phyloP scores from a whole-genome alignment of 768 basidiomycete species.

The Kwoniella pini region DNA sequence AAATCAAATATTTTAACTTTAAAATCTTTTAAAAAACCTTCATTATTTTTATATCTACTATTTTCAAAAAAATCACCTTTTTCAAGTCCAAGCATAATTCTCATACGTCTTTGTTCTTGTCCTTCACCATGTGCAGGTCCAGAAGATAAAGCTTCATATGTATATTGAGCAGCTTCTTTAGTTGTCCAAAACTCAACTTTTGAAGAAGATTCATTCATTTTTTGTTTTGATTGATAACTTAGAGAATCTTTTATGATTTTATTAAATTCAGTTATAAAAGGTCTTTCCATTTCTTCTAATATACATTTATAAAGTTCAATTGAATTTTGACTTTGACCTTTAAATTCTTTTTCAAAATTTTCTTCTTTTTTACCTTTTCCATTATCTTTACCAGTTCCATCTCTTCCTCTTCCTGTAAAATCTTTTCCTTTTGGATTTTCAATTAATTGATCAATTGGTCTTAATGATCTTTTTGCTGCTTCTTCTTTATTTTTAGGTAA shows the following conservation, averaged over 20 bases:
- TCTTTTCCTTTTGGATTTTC: background rate
- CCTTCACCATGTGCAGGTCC: slow-evolving; percentile 70
- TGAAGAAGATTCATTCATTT: background rate
- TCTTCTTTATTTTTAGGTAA: slow-evolving; percentile 65
- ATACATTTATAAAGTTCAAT: slow-evolving; percentile 71
- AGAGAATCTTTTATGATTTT: slow-evolving; percentile 49
- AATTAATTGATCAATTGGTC: slow-evolving; percentile 45
- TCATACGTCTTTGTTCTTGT: slow-evolving; percentile 60
- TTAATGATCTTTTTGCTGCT: slow-evolving; percentile 66
- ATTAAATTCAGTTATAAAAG: slow-evolving; percentile 65
- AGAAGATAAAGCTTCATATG: slow-evolving; percentile 66
- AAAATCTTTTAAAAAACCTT: slow-evolving; percentile 30
- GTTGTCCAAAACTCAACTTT: slow-evolving; percentile 77
- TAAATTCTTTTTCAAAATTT: slow-evolving; percentile 1
- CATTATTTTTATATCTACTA: slow-evolving; percentile 37
- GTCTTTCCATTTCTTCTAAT: slow-evolving; percentile 70
- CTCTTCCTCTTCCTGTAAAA: slow-evolving; percentile 3
- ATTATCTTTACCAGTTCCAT: slow-evolving; percentile 10
- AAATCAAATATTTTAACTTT: slow-evolving; percentile 25
- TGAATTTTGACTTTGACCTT: slow-evolving; percentile 59
- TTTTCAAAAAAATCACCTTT: slow-evolving; percentile 44
- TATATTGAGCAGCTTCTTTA: slow-evolving; percentile 69
- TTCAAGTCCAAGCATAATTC: slow-evolving; percentile 36
- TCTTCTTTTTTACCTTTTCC: slow-evolving; percentile 2
- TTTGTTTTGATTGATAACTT: background rate